These are phyloP conservation scores for Hypoxylon sp. DNA, from an alignment of 2,329 filamentous ascomycete genomes.

Conservation along the genomic window DNA sequence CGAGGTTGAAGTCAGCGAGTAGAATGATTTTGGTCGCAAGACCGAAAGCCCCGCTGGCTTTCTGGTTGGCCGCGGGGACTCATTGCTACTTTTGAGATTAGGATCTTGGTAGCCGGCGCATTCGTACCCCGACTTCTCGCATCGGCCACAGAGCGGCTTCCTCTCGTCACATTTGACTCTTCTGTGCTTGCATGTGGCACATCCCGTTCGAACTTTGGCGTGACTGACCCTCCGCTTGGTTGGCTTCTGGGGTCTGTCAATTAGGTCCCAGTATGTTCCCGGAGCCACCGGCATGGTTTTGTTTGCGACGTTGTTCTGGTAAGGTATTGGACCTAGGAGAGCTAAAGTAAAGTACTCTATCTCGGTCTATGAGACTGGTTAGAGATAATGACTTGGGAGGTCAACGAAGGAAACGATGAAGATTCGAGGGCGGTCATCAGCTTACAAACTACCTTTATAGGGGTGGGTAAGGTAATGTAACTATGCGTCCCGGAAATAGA, in stretches of 20 bases:
- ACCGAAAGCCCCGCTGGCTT: background rate
- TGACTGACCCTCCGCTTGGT: conserved; percentile 34
- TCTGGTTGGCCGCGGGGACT: conserved; percentile 1
- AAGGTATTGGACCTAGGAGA: too few species aligned
- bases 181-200: conserved; percentile 37
- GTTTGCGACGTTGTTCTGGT: too few species aligned
- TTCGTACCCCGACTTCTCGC: conserved; percentile 30
- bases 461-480: too few species aligned
- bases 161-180: conserved; percentile 40
- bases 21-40: conserved; percentile 26
- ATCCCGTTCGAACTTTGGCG: conserved; percentile 38
- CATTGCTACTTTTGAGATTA: conserved; percentile 5
- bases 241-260: conserved; percentile 30
- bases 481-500: too few species aligned
- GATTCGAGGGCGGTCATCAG: too few species aligned
- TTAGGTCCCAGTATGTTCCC: conserved; percentile 37
- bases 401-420: too few species aligned
- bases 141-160: conserved; percentile 36
- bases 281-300: conserved; percentile 33
- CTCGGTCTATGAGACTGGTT: too few species aligned
- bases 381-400: too few species aligned
- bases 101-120: conserved; percentile 34
- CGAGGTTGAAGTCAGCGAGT: background rate
- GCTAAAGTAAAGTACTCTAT: too few species aligned
- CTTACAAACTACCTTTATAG: too few species aligned